Percentiles rank a stretch among this genome's conserved stretches.
These are phyloP conservation scores for Skeletonema grethae DNA, from an alignment of 108 stramenopile species.

Conservation along the genomic window DNA sequence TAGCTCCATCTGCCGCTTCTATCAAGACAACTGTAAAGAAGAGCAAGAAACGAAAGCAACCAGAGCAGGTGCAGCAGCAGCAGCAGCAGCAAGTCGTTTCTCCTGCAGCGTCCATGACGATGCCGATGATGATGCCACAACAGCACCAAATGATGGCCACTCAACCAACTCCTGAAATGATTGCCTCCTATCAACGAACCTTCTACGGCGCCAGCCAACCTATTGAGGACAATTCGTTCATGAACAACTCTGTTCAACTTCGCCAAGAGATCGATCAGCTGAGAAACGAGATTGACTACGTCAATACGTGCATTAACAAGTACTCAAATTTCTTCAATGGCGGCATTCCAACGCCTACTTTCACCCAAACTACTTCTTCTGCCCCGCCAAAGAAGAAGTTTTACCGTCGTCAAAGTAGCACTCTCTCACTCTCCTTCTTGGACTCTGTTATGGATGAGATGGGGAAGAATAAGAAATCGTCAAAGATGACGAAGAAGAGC, in stretches of 20 bases:
- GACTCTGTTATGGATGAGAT: conserved; percentile 13
- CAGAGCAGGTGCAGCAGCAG: not conserved
- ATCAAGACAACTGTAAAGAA: conserved; percentile 1
- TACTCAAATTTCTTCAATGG: conserved; percentile 4
- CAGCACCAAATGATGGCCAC: not conserved
- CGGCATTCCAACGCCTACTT: not conserved
- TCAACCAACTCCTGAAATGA: not conserved
- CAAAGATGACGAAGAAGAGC: not conserved
- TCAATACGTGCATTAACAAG: conserved; percentile 27
- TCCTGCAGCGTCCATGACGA: not conserved
- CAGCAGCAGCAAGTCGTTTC: not conserved
- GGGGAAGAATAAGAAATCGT: not conserved
- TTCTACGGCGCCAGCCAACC: not conserved
- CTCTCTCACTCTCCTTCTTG: not conserved
- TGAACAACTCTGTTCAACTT: conserved; percentile 3
- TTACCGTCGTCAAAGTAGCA: conserved; percentile 4
- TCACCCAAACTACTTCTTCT: conserved; percentile 5
- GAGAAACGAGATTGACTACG: conserved; percentile 30
- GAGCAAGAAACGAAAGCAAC: conserved; percentile 12
- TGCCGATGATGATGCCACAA: not conserved
- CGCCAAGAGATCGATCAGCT: conserved; percentile 8
- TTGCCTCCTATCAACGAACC: not conserved
- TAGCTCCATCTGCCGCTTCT: not conserved
- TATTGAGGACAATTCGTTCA: conserved; percentile 1
- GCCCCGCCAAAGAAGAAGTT: conserved; percentile 1